Evolutionary conservation across 2,329 filamentous ascomycete species (phyloP).

Genomic region (Lomentospora prolificans): DNA sequence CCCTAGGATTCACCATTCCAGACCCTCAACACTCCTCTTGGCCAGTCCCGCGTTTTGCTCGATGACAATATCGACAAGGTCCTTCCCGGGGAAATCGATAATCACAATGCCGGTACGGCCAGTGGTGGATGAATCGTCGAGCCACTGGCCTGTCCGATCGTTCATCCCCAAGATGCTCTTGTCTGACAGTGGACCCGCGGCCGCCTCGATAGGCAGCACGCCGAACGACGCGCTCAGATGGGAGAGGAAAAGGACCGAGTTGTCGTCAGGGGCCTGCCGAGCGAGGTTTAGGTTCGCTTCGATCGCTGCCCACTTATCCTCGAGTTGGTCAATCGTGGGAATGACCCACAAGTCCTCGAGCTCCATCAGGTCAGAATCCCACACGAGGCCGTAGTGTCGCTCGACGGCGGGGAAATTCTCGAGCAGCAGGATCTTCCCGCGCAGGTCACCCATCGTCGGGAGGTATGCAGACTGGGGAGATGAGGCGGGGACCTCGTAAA

Average conservation of each 20-base stretch:
- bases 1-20: neutral
- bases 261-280: constrained; percentile 18
- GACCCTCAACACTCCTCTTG: neutral
- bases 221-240: constrained; percentile 38
- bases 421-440: constrained; percentile 36
- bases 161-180: constrained; percentile 36
- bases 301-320: constrained; percentile 37
- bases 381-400: constrained; percentile 30
- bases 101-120: constrained; percentile 35
- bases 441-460: constrained; percentile 34
- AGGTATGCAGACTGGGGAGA: constrained; percentile 15
- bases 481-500: constrained; percentile 23
- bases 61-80: constrained; percentile 31
- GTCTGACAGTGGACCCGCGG: constrained; percentile 32
- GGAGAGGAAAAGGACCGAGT: constrained; percentile 33
- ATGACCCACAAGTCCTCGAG: constrained; percentile 40
- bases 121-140: constrained; percentile 19
- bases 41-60: constrained; percentile 25
- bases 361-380: constrained; percentile 32
- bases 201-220: constrained; percentile 38
- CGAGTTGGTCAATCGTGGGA: constrained; percentile 29
- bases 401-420: constrained; percentile 27
- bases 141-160: constrained; percentile 36
- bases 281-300: constrained; percentile 28
- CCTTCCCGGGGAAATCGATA: constrained; percentile 36